Evolutionary conservation across 495 filamentous ascomycete genomes (phyloP).

Genomic region (Aspergillus nidulans): DNA sequence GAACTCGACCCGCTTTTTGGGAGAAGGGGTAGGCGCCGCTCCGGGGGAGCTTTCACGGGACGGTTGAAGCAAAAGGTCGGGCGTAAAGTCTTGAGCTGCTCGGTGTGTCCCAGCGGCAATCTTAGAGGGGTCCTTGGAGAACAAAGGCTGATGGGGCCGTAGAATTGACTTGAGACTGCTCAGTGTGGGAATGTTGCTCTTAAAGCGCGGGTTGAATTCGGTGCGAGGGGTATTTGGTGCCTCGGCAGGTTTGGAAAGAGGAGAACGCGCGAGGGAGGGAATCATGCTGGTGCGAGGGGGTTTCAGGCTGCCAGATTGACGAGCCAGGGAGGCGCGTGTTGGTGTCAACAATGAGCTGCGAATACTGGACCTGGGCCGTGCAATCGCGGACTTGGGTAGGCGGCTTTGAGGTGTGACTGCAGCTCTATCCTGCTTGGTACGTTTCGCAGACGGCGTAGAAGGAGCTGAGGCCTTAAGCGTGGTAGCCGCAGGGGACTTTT

Average conservation of each 20-base stretch:
- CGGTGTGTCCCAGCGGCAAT: constrained; percentile 58
- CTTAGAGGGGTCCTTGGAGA: constrained; percentile 56
- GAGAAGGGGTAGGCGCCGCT: constrained; percentile 37
- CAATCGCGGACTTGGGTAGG: constrained; percentile 40
- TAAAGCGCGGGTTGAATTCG: constrained; percentile 45
- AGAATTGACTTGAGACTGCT: constrained; percentile 57
- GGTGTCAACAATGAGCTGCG: constrained; percentile 64
- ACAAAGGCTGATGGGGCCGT: constrained; percentile 54
- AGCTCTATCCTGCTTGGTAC: constrained; percentile 52
- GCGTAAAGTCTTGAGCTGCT: constrained; percentile 43
- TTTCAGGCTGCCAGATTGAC: constrained; percentile 54
- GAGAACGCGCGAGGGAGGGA: constrained; percentile 49
- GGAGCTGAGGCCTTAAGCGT: constrained; percentile 36
- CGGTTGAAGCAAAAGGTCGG: constrained; percentile 42
- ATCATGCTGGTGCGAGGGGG: constrained; percentile 49
- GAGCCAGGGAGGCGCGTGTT: constrained; percentile 72
- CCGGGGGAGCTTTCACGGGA: constrained; percentile 21
- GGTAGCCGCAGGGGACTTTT: constrained; percentile 31
- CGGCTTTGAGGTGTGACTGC: constrained; percentile 57
- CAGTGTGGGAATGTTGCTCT: constrained; percentile 38
- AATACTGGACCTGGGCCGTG: constrained; percentile 31
- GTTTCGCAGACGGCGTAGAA: constrained; percentile 48
- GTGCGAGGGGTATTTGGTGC: constrained; percentile 43
- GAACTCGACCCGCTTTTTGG: constrained; percentile 60
- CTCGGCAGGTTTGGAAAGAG: constrained; percentile 37